These are phyloP conservation scores for Thermomyces lanuginosus DNA, from an alignment of 2,329 filamentous ascomycete genomes.

Conservation along the genomic window DNA sequence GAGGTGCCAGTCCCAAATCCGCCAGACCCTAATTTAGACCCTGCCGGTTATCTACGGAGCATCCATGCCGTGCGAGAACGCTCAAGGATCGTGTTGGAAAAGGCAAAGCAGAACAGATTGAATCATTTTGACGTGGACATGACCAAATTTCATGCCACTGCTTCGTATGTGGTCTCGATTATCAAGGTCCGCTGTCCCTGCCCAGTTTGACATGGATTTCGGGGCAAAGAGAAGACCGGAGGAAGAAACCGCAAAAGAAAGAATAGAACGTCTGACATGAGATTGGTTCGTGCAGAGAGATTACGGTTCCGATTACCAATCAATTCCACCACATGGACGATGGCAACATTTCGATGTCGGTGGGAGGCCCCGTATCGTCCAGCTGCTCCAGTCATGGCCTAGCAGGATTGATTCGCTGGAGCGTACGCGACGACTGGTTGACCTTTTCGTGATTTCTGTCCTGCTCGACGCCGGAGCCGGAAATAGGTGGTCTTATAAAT, in stretches of 20 bases:
- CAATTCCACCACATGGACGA: slow-evolving; percentile 63
- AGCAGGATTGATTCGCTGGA: slow-evolving; percentile 29
- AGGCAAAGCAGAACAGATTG: slow-evolving; percentile 60
- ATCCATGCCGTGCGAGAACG: slow-evolving; percentile 75
- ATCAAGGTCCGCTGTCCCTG: slow-evolving; percentile 55
- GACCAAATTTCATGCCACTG: slow-evolving; percentile 66
- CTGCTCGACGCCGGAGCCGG: slow-evolving; percentile 62
- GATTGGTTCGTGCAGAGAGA: slow-evolving; percentile 40
- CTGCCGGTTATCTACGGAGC: slow-evolving; percentile 78
- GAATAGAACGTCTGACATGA: too few relatives aligned
- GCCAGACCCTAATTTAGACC: slow-evolving; percentile 75
- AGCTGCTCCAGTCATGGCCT: slow-evolving; percentile 33
- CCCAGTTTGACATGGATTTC: too few relatives aligned
- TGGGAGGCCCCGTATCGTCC: slow-evolving; percentile 32
- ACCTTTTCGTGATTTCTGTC: slow-evolving; percentile 46
- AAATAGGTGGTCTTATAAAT: slow-evolving; percentile 82
- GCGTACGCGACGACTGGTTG: slow-evolving; percentile 38
- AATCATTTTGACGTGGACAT: slow-evolving; percentile 82
- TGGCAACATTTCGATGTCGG: slow-evolving; percentile 50
- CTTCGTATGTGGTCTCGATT: slow-evolving; percentile 74
- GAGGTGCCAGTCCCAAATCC: slow-evolving; percentile 69
- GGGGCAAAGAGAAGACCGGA: too few relatives aligned
- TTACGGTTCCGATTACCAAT: slow-evolving; percentile 49
- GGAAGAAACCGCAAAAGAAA: too few relatives aligned
- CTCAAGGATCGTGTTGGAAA: slow-evolving; percentile 55